Base-by-base conservation (phyloP, 208 protist species). In the Tetramitus jugosus region DNA sequence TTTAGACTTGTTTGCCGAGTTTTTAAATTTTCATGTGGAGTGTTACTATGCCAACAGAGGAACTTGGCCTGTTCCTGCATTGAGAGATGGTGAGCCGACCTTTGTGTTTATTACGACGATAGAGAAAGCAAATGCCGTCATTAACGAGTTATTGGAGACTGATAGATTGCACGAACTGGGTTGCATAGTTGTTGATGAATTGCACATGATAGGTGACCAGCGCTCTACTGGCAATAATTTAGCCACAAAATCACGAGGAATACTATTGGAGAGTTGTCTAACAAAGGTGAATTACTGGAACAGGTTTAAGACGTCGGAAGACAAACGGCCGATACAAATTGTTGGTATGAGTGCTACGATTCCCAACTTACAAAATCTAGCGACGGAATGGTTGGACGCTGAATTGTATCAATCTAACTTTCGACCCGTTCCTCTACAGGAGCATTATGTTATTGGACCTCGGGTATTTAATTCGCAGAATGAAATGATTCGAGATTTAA, bases 161-260 rank as follows among this genome's bases (percentile, higher is more conserved):
- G 79, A 82, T 23, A 78, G 85, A 23, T 64, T 81, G 10, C 71
- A 82, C 33, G 86, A 93, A 79, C 68, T 96, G 7, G 90, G 92
- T 26, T 46, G 82, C 2, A 84, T 94, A 29, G 92, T 97, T 52
- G 88, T 97, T 26, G 94, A 97, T 81, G 94, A 97, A 85, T 76
- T 97, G 46, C 94, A 97, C 89, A 96, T 97, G 93, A 42, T 97
- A 40, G 90, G 90, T 43, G 92, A n/a, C n/a, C n/a, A n/a, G n/a
- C n/a, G n/a, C n/a, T n/a, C n/a, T n/a, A n/a, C n/a, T n/a, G n/a
- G n/a, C n/a, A n/a, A n/a, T n/a, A n/a, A n/a, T n/a, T n/a, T n/a
- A n/a, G n/a, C n/a, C n/a, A n/a, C n/a, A n/a, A n/a, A 96, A 76
- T 76, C 85, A 0, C 85, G 92, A 69, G 94, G 93, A 2, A 85